phyloP scores from a whole-genome alignment of 805 yeast genomes.

The Sungouiella blattae region DNA sequence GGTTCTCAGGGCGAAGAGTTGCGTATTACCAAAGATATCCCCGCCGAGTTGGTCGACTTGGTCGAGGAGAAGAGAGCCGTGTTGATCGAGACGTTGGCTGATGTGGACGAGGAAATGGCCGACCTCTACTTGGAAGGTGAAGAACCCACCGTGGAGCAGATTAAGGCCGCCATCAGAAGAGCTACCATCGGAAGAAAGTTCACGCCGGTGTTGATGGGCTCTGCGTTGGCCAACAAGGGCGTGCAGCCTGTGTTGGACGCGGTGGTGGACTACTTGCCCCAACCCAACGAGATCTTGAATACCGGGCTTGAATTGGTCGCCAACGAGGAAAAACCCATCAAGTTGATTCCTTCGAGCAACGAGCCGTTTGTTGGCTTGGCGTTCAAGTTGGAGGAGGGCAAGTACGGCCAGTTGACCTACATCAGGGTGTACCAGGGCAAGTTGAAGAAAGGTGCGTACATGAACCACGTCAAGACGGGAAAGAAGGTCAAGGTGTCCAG shows the following conservation, averaged over 20 bases:
- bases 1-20: slow-evolving; percentile 86
- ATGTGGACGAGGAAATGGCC: slow-evolving; percentile 96
- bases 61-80: slow-evolving; percentile 87
- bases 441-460: slow-evolving; percentile 83
- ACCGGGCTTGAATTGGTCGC: slow-evolving; percentile 81
- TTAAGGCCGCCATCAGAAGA: slow-evolving; percentile 86
- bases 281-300: slow-evolving; percentile 90
- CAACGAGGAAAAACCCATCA: slow-evolving; percentile 52
- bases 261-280: slow-evolving; percentile 91
- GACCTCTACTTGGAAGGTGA: slow-evolving; percentile 87
- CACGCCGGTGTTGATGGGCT: slow-evolving; percentile 99
- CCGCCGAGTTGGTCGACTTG: slow-evolving; percentile 72
- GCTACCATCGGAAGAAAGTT: slow-evolving; percentile 93
- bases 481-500: slow-evolving; percentile 91
- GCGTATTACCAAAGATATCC: slow-evolving; percentile 58
- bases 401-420: slow-evolving; percentile 95
- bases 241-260: slow-evolving; percentile 82
- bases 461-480: slow-evolving; percentile 86
- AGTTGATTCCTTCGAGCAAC: slow-evolving; percentile 64
- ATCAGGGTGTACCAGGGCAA: slow-evolving; percentile 96
- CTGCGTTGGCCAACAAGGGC: slow-evolving; percentile 95
- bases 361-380: slow-evolving; percentile 94
- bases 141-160: slow-evolving; percentile 81
- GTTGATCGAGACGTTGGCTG: slow-evolving; percentile 92
- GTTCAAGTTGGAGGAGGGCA: slow-evolving; percentile 98